A percentile compares a stretch with the other conserved stretches of the same genome.
phyloP scores from a whole-genome alignment of 2,329 filamentous ascomycete species.

The Phaeophleospora eucalypticola region DNA sequence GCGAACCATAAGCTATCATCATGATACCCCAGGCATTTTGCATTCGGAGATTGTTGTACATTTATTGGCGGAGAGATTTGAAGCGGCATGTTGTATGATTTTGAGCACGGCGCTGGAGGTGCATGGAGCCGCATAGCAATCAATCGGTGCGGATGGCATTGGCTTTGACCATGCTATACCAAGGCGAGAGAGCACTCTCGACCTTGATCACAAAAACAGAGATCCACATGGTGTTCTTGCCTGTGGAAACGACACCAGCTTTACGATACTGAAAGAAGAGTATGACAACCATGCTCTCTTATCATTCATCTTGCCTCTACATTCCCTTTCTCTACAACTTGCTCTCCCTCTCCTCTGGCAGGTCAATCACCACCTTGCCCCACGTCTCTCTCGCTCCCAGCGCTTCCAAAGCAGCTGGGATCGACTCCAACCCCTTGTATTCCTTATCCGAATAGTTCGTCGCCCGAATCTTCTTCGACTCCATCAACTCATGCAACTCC shows the following conservation, averaged over 20 bases:
- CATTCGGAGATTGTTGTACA: conserved; percentile 1
- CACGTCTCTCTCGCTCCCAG: conserved; percentile 80
- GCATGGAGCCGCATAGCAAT: conserved; percentile 1
- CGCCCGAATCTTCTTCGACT: conserved; percentile 70
- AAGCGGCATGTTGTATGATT: conserved; percentile 7
- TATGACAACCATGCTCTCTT: neutral
- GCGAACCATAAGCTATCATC: conserved; percentile 3
- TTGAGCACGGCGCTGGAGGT: conserved; percentile 15
- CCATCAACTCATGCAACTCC: conserved; percentile 73
- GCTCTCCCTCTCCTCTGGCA: conserved; percentile 61
- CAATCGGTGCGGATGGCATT: neutral
- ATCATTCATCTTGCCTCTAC: neutral
- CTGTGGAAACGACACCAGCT: neutral
- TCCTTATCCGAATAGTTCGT: conserved; percentile 79
- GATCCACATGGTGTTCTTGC: neutral
- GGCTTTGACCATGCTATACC: neutral
- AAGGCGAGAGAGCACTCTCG: no score
- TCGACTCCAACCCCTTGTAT: conserved; percentile 75
- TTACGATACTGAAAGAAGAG: neutral
- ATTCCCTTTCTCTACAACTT: conserved; percentile 30
- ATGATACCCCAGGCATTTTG: conserved; percentile 3
- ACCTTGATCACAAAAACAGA: no score
- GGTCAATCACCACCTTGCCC: conserved; percentile 91
- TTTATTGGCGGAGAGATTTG: neutral
- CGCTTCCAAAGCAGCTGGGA: conserved; percentile 71